Conservation (phyloP, 306 rosid genomes). For the Benincasa hispida region DNA sequence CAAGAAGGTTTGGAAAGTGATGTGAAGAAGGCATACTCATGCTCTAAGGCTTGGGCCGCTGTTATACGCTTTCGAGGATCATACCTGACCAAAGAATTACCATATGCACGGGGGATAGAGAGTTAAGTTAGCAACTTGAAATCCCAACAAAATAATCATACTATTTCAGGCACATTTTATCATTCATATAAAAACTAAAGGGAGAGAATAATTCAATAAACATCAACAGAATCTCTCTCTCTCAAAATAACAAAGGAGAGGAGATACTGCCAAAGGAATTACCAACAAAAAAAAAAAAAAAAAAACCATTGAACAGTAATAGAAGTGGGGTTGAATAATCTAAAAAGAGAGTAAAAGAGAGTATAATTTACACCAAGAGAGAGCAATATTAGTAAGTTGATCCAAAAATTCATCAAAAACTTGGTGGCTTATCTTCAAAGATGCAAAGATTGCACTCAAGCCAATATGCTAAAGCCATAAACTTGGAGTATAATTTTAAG, state of each 20-base stretch:
- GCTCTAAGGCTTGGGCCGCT: constrained; percentile 90
- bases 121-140: not conserved
- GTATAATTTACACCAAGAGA: too few species aligned
- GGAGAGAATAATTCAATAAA: not conserved
- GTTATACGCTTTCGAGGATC: constrained; percentile 93
- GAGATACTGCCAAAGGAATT: not conserved
- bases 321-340: not conserved
- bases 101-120: not conserved
- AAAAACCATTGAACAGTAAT: not conserved
- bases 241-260: not conserved
- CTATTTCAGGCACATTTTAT: not conserved
- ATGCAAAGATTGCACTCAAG: too few species aligned
- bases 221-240: too few species aligned
- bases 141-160: not conserved
- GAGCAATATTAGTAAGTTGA: too few species aligned
- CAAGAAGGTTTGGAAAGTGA: not conserved
- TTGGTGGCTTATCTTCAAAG: too few species aligned
- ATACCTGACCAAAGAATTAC: constrained; percentile 42
- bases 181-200: not conserved
- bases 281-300: too few species aligned
- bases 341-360: not conserved
- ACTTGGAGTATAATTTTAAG: not conserved
- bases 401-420: too few species aligned
- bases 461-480: not conserved
- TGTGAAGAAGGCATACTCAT: constrained; percentile 48